Evolutionary conservation across 805 yeast species (phyloP).

Genomic region (Saccharomycopsis selenospora): DNA sequence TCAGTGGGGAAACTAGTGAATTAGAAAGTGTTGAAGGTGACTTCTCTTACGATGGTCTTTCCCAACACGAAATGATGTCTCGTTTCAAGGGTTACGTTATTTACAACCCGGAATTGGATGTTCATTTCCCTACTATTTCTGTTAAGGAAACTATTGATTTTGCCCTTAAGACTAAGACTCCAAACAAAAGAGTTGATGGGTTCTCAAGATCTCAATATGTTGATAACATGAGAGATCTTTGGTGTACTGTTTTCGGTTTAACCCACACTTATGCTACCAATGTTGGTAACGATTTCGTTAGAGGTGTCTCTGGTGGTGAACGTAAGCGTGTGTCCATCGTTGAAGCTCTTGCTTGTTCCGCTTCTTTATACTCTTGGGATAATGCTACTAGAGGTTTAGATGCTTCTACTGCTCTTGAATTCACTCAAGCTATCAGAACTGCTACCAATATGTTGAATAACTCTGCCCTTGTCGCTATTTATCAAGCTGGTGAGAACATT

Average conservation of each 20-base stretch:
- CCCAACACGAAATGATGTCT: constrained; percentile 40
- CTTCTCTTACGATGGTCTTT: constrained; percentile 43
- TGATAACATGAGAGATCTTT: constrained; percentile 31
- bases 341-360: constrained; percentile 50
- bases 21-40: constrained; percentile 33
- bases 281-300: constrained; percentile 60
- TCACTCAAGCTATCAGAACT: constrained; percentile 50
- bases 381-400: constrained; percentile 67
- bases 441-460: constrained; percentile 48
- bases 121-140: constrained; percentile 44
- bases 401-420: constrained; percentile 64
- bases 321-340: constrained; percentile 66
- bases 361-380: constrained; percentile 55
- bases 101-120: constrained; percentile 45
- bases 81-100: constrained; percentile 41
- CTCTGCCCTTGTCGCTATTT: constrained; percentile 58
- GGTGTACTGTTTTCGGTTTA: constrained; percentile 44
- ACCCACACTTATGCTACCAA: constrained; percentile 54
- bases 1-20: constrained; percentile 40
- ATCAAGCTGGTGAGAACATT: constrained; percentile 62
- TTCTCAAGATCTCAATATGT: constrained; percentile 43
- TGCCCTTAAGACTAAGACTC: constrained; percentile 44
- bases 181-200: constrained; percentile 37
- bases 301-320: constrained; percentile 72
- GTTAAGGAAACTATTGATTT: constrained; percentile 45